Evolutionary conservation across 345 rosid species (phyloP).

Genomic region (Salix suchowensis): DNA sequence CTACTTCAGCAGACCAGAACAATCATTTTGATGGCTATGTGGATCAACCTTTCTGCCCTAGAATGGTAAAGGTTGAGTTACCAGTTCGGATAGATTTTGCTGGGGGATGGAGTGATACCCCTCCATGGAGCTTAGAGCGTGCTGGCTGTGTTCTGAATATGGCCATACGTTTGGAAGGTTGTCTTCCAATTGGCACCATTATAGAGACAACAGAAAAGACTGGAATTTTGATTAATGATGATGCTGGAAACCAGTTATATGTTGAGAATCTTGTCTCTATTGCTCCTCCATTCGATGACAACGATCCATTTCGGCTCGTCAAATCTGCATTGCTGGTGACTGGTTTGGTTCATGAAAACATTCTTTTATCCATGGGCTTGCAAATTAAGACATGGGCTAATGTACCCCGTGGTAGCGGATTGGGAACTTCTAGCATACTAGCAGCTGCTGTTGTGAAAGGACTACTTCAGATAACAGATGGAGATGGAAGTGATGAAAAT

Average conservation of each 20-base stretch:
- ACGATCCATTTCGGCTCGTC: constrained; percentile 78
- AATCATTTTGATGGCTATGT: constrained; percentile 22
- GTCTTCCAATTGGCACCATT: constrained; percentile 82
- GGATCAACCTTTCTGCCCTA: constrained; percentile 34
- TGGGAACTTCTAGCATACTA: constrained; percentile 95
- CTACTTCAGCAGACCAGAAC: constrained; percentile 24
- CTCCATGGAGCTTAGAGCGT: constrained; percentile 98
- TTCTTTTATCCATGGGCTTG: constrained; percentile 47
- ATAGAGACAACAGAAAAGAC: constrained; percentile 54
- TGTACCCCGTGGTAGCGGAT: constrained; percentile 91
- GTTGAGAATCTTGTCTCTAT: constrained; percentile 51
- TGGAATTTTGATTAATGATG: constrained; percentile 69
- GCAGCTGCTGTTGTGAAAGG: constrained; percentile 96
- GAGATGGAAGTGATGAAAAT: constrained; percentile 78
- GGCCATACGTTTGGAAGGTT: constrained; percentile 77
- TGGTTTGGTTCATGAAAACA: constrained; percentile 45
- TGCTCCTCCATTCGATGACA: constrained; percentile 54
- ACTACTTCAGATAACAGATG: constrained; percentile 63
- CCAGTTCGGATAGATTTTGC: constrained; percentile 95
- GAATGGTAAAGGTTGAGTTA: constrained; percentile 63
- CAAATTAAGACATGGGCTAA: constrained; percentile 82
- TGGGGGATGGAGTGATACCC: constrained; percentile 99
- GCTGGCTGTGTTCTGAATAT: constrained; percentile 89
- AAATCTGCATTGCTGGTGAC: constrained; percentile 88
- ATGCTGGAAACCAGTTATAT: constrained; percentile 53